Conservation (phyloP, 192 early-diverging fungal genomes). For the Coemansia sp. region DNA sequence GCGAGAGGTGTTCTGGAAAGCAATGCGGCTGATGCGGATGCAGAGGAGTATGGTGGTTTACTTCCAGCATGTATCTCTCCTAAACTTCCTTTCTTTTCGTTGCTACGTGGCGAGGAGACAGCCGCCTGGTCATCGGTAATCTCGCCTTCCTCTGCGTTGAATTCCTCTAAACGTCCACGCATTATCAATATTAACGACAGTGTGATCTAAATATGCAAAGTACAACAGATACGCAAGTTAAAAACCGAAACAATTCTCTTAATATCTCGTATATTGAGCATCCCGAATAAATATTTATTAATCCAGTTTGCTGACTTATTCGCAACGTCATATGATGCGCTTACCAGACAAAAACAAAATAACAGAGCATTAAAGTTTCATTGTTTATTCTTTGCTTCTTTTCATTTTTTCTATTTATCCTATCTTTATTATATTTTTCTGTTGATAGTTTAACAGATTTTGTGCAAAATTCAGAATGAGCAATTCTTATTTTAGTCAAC, state of each 20-base stretch:
- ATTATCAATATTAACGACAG: neutral
- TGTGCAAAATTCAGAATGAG: conserved; percentile 4
- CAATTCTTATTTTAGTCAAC: neutral
- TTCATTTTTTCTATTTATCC: conserved; percentile 2
- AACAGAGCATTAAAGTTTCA: neutral
- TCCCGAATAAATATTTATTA: neutral
- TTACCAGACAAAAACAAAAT: neutral
- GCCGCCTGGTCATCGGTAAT: conserved; percentile 13
- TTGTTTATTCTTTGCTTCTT: neutral
- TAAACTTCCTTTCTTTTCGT: neutral
- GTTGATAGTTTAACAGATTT: neutral
- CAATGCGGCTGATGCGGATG: neutral
- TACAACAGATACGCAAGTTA: neutral
- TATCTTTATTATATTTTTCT: neutral
- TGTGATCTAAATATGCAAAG: neutral
- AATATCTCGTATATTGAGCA: neutral
- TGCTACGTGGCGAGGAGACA: neutral
- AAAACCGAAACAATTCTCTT: neutral
- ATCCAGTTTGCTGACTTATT: neutral
- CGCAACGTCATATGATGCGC: neutral
- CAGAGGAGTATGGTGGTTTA: neutral
- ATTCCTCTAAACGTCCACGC: neutral
- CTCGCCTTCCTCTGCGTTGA: conserved; percentile 39
- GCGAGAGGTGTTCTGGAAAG: conserved; percentile 10
- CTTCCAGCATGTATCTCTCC: neutral